phyloP scores from a whole-genome alignment of 768 basidiomycete species.

The Trametes gibbosa region DNA sequence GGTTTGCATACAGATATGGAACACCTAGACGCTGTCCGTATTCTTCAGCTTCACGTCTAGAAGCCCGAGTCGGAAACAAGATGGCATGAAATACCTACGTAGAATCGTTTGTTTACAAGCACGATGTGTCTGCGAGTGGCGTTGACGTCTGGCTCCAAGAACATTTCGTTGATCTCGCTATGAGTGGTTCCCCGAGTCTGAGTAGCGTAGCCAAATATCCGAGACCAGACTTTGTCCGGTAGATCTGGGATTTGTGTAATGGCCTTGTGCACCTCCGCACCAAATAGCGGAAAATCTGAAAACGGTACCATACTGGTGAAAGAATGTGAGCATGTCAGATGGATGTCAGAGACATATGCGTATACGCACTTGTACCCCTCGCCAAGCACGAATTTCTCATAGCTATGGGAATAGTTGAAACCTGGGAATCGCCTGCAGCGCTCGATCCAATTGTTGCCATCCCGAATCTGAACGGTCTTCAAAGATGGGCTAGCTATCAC shows the following conservation, averaged over 20 bases:
- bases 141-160: background rate
- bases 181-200: background rate
- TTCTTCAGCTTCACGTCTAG: background rate
- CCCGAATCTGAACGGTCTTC: background rate
- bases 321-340: background rate
- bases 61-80: background rate
- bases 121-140: background rate
- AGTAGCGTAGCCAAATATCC: background rate
- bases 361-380: background rate
- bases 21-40: background rate
- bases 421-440: too few relatives aligned
- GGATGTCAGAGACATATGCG: background rate
- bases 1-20: background rate
- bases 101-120: background rate
- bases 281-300: background rate
- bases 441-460: background rate
- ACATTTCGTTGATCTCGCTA: background rate
- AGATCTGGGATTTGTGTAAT: background rate
- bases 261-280: background rate
- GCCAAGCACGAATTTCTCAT: background rate
- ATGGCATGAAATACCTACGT: background rate
- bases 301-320: background rate
- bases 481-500: background rate
- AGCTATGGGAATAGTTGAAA: background rate
- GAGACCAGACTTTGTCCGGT: constrained; percentile 3